Percentiles rank a stretch among this genome's conserved stretches.
Evolutionary conservation across 192 early-diverging fungal genomes (phyloP).

Genomic region (Entophlyctis helioformis): DNA sequence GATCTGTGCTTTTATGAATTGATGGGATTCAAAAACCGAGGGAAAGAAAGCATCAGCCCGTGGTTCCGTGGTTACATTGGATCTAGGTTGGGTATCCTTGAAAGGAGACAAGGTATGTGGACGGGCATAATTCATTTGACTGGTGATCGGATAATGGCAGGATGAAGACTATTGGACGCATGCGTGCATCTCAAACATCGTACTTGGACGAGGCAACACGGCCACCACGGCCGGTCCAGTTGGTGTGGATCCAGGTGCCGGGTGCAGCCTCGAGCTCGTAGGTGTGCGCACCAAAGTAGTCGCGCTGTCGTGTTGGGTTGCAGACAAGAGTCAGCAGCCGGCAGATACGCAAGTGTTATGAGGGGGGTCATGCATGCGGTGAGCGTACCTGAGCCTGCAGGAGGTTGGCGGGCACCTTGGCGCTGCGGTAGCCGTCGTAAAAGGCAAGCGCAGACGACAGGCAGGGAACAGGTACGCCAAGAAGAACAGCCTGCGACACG

Average conservation of each 20-base stretch:
- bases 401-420: conserved; percentile 84
- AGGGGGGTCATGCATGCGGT: too few species aligned
- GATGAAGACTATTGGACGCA: too few species aligned
- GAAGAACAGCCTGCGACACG: conserved; percentile 60
- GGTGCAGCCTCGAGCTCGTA: conserved; percentile 73
- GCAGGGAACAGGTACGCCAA: conserved; percentile 86
- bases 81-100: too few species aligned
- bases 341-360: too few species aligned
- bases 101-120: too few species aligned
- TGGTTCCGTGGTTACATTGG: too few species aligned
- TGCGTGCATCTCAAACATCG: conserved; percentile 56
- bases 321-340: too few species aligned
- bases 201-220: conserved; percentile 60
- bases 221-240: conserved; percentile 96
- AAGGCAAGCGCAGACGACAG: conserved; percentile 85
- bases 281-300: conserved; percentile 98
- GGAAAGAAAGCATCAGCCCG: too few species aligned
- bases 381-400: conserved; percentile 68
- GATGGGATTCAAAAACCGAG: too few species aligned
- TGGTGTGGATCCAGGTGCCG: conserved; percentile 78
- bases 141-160: too few species aligned
- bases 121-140: too few species aligned
- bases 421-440: conserved; percentile 94
- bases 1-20: too few species aligned
- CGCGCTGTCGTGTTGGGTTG: conserved; percentile 37